Conservation (phyloP, 208 protist genomes). For the Wallacemonas collosoma region DNA sequence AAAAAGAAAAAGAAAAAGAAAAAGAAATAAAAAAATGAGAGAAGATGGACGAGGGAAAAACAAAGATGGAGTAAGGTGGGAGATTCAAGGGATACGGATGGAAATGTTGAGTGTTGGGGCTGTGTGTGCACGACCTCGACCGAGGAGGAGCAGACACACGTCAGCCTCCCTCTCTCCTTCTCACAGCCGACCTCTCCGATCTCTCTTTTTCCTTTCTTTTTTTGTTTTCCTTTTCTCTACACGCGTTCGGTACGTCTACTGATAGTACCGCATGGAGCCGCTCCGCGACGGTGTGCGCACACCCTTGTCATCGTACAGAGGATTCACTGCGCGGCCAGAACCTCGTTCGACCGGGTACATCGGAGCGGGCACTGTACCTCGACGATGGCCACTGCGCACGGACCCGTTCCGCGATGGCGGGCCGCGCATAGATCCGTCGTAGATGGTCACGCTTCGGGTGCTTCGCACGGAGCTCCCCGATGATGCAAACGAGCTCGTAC, state of each 20-base stretch:
- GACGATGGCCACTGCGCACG: neutral
- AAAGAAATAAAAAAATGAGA: neutral
- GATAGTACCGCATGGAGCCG: conserved; percentile 9
- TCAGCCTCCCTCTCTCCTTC: neutral
- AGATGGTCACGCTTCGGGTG: neutral
- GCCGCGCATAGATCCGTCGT: neutral
- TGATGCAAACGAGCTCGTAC: neutral
- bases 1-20: conserved; percentile 11
- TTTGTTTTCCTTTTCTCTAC: neutral
- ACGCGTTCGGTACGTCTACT: neutral
- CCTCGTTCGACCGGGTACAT: neutral
- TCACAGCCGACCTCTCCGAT: neutral
- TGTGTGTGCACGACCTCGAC: too few species aligned
- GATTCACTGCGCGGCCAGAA: neutral
- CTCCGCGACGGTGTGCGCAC: neutral
- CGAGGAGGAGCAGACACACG: conserved; percentile 3
- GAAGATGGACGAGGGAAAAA: neutral
- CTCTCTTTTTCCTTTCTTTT: neutral
- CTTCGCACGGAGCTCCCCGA: neutral
- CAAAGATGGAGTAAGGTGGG: neutral
- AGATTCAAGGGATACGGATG: too few species aligned
- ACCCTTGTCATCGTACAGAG: conserved; percentile 3
- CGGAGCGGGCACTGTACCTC: neutral
- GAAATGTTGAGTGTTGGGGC: too few species aligned
- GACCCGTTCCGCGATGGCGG: neutral